Evolutionary conservation across 768 basidiomycete genomes (phyloP), one percentile per base, ranked within the genome.

Genomic region (Xerocomellus amylosporus): DNA sequence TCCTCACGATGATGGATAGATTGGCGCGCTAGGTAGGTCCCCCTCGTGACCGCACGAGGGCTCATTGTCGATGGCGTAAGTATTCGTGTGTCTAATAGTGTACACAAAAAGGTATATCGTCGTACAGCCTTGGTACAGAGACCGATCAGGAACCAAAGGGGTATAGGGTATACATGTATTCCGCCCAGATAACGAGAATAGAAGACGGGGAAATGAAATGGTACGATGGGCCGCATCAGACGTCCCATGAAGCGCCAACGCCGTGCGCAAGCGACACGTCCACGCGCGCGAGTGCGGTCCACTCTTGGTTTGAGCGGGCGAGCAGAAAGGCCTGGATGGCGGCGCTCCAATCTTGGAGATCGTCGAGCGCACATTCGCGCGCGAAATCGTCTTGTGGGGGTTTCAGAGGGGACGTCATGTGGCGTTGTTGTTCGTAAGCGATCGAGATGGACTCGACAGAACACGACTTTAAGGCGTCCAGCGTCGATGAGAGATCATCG

Each of bases 361-460:
- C 69, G 20, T 72, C 69, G 14, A 72, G 56, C 0, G 69, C 69
- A 24, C 70, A 72, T 40, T 70, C 62, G 5, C 58, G 65, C 0
- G 56, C 58, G 17, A 70, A 70, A 0, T 67, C 58, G 49, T 71
- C 68, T 6, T 59, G 34, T 0, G 46, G 36, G 1, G 46, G 15
- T 30, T 67, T 55, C 1, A 26, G 17, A 8, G 44, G 51, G 15
- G 31, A 42, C 26, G 7, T 51, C 24, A 20, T 40, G 44, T 45
- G 49, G 20, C 43, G 45, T 48, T 47, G 56, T 12, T 55, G 49
- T 39, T 59, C 64, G 30, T 65, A 68, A 22, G 48, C 46, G 37
- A 70, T 58, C 19, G 59, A 59, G 51, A 72, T 56, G 36, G 62
- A 53, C 36, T 61, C 55, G 46, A 71, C 51, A 2, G 43, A 12